A percentile compares a stretch with the other conserved stretches of the same genome.
phyloP scores from a whole-genome alignment of 1,284 basidiomycete species.

The Wallemia hederae region DNA sequence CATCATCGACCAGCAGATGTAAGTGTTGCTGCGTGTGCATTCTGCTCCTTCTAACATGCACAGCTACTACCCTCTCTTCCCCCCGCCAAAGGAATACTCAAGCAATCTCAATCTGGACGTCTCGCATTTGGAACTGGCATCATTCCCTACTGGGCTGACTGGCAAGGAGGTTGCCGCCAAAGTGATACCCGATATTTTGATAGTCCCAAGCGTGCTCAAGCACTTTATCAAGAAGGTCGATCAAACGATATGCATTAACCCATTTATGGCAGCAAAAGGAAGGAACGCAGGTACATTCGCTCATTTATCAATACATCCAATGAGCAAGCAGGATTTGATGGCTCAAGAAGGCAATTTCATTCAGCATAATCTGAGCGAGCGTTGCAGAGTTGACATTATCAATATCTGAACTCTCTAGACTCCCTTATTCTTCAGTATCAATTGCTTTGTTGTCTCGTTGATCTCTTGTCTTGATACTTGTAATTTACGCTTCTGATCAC shows the following conservation, averaged over 20 bases:
- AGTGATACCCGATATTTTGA: background rate
- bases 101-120: constrained; percentile 64
- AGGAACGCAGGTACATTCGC: background rate
- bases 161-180: background rate
- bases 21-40: constrained; percentile 5
- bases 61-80: constrained; percentile 87
- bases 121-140: constrained; percentile 28
- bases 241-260: background rate
- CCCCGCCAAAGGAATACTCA: constrained; percentile 39
- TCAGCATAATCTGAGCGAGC: background rate
- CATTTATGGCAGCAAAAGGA: background rate
- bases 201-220: background rate
- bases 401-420: background rate
- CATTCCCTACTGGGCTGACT: background rate
- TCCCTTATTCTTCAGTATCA: background rate
- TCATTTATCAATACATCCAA: background rate
- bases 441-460: background rate
- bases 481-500: background rate
- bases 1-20: constrained; percentile 62
- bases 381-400: background rate
- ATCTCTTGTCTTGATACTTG: background rate
- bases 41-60: background rate
- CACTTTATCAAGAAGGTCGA: background rate
- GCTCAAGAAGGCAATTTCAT: background rate
- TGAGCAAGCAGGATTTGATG: background rate